Evolutionary conservation across 345 rosid species (phyloP).

Genomic region (Brassica carinata): DNA sequence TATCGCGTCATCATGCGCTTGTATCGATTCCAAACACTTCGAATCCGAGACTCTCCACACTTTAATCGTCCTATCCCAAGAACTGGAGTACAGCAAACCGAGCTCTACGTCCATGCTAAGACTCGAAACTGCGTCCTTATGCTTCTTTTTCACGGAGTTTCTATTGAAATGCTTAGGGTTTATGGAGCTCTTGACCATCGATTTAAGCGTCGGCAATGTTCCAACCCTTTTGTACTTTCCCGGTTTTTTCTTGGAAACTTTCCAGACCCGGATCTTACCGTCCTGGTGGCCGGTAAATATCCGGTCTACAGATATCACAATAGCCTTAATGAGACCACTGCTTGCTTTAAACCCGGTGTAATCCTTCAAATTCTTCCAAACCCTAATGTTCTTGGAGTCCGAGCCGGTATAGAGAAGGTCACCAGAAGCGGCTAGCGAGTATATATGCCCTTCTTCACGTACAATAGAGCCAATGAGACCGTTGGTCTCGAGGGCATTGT

Average conservation of each 20-base stretch:
- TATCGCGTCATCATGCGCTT: slow-evolving; percentile 69
- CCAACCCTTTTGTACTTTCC: slow-evolving; percentile 52
- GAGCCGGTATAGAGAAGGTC: slow-evolving; percentile 73
- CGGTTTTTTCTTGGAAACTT: slow-evolving; percentile 45
- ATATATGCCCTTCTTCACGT: slow-evolving; percentile 70
- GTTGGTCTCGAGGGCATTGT: slow-evolving; percentile 36
- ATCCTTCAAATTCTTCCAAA: slow-evolving; percentile 67
- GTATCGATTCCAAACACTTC: slow-evolving; percentile 60
- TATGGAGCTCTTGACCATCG: slow-evolving; percentile 56
- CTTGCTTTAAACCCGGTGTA: slow-evolving; percentile 59
- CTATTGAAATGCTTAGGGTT: slow-evolving; percentile 58
- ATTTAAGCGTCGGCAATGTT: slow-evolving; percentile 54
- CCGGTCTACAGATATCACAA: slow-evolving; percentile 43
- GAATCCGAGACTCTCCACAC: slow-evolving; percentile 63
- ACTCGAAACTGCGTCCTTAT: slow-evolving; percentile 65
- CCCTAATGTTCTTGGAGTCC: slow-evolving; percentile 70
- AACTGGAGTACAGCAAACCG: slow-evolving; percentile 62
- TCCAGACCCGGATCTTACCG: slow-evolving; percentile 72
- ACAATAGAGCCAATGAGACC: slow-evolving; percentile 64
- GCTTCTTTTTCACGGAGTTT: slow-evolving; percentile 53
- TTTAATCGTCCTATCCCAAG: slow-evolving; percentile 70
- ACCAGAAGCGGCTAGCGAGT: slow-evolving; percentile 63
- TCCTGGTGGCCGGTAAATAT: slow-evolving; percentile 73
- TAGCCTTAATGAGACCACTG: slow-evolving; percentile 63
- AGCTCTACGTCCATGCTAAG: slow-evolving; percentile 54